Evolutionary conservation across 192 early-diverging fungal genomes (phyloP).

Genomic region (Polychytrium aggregatum): DNA sequence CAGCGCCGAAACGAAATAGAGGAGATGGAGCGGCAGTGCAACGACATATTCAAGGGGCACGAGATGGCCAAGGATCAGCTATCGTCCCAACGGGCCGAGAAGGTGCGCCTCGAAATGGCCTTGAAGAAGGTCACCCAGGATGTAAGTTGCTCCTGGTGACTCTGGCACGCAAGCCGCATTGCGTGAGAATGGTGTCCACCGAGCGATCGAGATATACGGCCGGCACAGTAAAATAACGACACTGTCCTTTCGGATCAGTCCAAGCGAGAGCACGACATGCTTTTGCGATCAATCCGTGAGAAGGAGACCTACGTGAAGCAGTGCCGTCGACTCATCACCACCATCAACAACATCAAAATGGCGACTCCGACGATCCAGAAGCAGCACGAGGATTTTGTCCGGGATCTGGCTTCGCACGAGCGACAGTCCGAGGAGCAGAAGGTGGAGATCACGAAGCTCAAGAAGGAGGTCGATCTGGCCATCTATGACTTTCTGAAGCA

Average conservation of each 20-base stretch:
- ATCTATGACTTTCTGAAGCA: conserved; percentile 40
- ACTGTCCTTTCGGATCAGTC: too few relatives aligned
- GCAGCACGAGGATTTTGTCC: conserved; percentile 30
- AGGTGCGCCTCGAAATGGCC: conserved; percentile 35
- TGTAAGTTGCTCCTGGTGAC: too few relatives aligned
- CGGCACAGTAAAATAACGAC: too few relatives aligned
- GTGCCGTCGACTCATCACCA: conserved; percentile 36
- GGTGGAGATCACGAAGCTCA: conserved; percentile 23
- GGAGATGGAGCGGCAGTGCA: conserved; percentile 44
- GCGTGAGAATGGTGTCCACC: too few relatives aligned
- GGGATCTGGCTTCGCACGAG: conserved; percentile 19
- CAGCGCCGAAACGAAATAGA: conserved; percentile 37
- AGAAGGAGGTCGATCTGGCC: conserved; percentile 35
- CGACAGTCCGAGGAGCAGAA: conserved; percentile 26
- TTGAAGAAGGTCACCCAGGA: conserved; percentile 31
- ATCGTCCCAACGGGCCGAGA: conserved; percentile 37
- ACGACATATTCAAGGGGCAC: conserved; percentile 53
- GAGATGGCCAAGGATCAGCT: conserved; percentile 52
- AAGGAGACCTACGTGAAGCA: conserved; percentile 43
- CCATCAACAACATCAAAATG: conserved; percentile 46
- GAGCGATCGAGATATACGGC: too few relatives aligned
- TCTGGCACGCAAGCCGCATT: too few relatives aligned
- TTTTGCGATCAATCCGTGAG: conserved; percentile 42
- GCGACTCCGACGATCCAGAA: conserved; percentile 35
- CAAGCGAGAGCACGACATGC: conserved; percentile 44